A percentile compares a stretch with the other conserved stretches of the same genome.
These are phyloP conservation scores for Penicillium nucicola DNA, from an alignment of 495 filamentous ascomycete species.

Conservation along the genomic window DNA sequence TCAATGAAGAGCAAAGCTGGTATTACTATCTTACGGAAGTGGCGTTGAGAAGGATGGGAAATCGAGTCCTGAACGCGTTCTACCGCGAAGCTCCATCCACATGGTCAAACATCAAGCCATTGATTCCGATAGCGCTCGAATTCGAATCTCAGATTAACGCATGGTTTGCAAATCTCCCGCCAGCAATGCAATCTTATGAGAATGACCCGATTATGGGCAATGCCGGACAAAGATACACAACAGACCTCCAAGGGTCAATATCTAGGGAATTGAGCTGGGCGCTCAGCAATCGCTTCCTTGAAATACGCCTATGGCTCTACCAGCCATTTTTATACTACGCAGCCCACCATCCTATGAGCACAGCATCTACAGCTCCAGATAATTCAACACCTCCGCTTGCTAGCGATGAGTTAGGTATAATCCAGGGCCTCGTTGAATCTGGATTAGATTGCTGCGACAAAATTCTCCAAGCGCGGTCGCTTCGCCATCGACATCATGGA, in stretches of 20 bases:
- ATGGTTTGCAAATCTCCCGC: conserved; percentile 8
- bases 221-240: background rate
- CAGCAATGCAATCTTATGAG: conserved; percentile 4
- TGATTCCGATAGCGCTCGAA: conserved; percentile 4
- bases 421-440: conserved; percentile 1
- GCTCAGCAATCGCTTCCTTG: conserved; percentile 4
- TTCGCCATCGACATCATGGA: conserved; percentile 11
- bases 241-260: background rate
- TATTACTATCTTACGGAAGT: conserved; percentile 37
- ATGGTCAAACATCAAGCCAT: conserved; percentile 9
- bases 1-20: conserved; percentile 17
- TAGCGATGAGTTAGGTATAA: background rate
- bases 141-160: conserved; percentile 6
- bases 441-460: conserved; percentile 3
- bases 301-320: conserved; percentile 8
- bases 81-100: background rate
- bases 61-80: conserved; percentile 11
- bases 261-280: conserved; percentile 8
- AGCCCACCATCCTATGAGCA: background rate
- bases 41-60: conserved; percentile 21
- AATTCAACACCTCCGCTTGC: background rate
- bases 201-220: background rate
- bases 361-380: background rate
- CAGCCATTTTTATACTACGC: conserved; percentile 5
- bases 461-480: conserved; percentile 6